Evolutionary conservation across 2,329 filamentous ascomycete genomes (phyloP).

Genomic region (Emmonsia crescens): DNA sequence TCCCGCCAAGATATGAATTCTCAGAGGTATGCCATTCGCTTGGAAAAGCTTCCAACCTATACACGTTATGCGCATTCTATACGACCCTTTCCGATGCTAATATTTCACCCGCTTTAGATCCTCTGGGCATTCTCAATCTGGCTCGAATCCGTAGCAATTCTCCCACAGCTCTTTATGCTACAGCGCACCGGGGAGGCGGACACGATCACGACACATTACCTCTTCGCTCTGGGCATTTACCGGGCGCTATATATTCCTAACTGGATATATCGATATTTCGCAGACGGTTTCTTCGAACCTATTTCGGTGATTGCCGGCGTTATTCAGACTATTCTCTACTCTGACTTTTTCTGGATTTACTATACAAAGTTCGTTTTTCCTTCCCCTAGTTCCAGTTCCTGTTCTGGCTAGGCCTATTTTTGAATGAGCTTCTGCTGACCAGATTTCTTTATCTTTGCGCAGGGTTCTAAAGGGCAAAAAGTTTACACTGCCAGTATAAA

Average conservation of each 20-base stretch:
- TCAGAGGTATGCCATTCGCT: constrained; percentile 44
- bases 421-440: not conserved
- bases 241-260: constrained; percentile 95
- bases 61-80: not conserved
- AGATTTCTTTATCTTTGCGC: not conserved
- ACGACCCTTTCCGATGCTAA: not conserved
- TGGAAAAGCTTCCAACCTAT: not conserved
- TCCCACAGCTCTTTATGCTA: constrained; percentile 96
- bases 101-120: constrained; percentile 39
- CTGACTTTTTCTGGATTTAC: constrained; percentile 99
- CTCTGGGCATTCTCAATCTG: constrained; percentile 97
- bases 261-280: constrained; percentile 86
- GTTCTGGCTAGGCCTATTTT: not conserved
- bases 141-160: constrained; percentile 91
- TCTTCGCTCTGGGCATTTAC: constrained; percentile 87
- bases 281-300: constrained; percentile 70
- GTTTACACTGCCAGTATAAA: constrained; percentile 72
- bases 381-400: not conserved
- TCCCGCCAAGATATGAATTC: constrained; percentile 73
- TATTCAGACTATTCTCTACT: constrained; percentile 89
- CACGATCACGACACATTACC: constrained; percentile 97
- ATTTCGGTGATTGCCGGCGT: constrained; percentile 84
- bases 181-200: constrained; percentile 96
- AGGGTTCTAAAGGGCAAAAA: constrained; percentile 74
- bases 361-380: constrained; percentile 65